phyloP scores from a whole-genome alignment of 2,329 filamentous ascomycete genomes.

The Rutstroemia sp. region DNA sequence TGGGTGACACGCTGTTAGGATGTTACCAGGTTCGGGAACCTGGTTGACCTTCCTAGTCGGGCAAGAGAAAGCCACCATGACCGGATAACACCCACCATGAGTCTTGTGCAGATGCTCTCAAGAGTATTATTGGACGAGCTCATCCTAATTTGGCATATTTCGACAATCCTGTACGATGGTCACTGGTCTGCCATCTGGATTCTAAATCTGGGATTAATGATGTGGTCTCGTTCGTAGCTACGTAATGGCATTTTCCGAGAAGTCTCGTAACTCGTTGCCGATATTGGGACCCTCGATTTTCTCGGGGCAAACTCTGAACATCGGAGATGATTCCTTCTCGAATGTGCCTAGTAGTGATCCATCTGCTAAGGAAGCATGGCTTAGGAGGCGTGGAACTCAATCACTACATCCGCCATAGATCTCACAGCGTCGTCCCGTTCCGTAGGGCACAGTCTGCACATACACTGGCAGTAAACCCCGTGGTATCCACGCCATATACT shows the following conservation, averaged over 20 bases:
- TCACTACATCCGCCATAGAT: background rate
- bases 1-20: background rate
- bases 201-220: too few relatives aligned
- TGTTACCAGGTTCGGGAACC: background rate
- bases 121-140: too few relatives aligned
- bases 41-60: background rate
- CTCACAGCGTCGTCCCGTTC: conserved; percentile 6
- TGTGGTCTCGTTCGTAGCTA: too few relatives aligned
- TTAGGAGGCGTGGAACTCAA: background rate
- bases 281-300: too few relatives aligned
- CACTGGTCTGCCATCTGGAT: too few relatives aligned
- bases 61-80: background rate
- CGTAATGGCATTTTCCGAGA: too few relatives aligned
- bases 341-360: background rate
- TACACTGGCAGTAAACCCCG: background rate
- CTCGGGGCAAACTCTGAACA: too few relatives aligned
- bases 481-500: background rate
- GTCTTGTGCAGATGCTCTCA: background rate
- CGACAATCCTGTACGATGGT: too few relatives aligned
- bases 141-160: too few relatives aligned
- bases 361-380: background rate
- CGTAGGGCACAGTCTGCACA: conserved; percentile 6
- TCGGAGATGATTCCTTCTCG: background rate
- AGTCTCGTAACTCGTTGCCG: too few relatives aligned
- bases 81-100: background rate